Conservation (phyloP, 2,329 filamentous ascomycete genomes). For the Allantophomopsis cytisporea region DNA sequence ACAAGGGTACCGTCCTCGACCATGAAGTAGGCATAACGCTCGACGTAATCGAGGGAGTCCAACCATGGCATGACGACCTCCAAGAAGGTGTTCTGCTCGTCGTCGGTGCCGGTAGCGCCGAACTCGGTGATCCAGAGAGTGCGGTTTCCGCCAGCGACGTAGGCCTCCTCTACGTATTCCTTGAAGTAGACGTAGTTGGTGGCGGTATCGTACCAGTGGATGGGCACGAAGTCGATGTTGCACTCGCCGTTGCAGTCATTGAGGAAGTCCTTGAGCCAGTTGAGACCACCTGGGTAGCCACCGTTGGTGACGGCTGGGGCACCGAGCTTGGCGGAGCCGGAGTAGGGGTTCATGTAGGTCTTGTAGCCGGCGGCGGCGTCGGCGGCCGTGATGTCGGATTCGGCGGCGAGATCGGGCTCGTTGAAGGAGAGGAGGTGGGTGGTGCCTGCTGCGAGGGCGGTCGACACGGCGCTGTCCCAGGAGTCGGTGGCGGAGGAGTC, state of each 20-base stretch:
- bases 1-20: slow-evolving; percentile 18
- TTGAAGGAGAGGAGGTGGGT: slow-evolving; percentile 52
- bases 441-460: slow-evolving; percentile 29
- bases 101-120: slow-evolving; percentile 16
- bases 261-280: slow-evolving; percentile 27
- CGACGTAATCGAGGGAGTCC: slow-evolving; percentile 22
- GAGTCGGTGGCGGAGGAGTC: slow-evolving; percentile 24
- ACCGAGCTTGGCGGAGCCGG: slow-evolving; percentile 23
- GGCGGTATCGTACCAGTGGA: slow-evolving; percentile 27
- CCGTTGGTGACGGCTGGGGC: slow-evolving; percentile 24
- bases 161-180: slow-evolving; percentile 23
- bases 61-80: slow-evolving; percentile 26
- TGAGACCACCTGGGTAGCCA: slow-evolving; percentile 20
- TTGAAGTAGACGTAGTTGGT: slow-evolving; percentile 24
- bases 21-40: slow-evolving; percentile 23
- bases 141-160: slow-evolving; percentile 3
- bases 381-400: slow-evolving; percentile 30
- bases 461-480: slow-evolving; percentile 38
- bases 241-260: slow-evolving; percentile 21
- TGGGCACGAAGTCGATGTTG: slow-evolving; percentile 26
- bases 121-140: slow-evolving; percentile 29
- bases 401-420: slow-evolving; percentile 48
- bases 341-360: slow-evolving; percentile 26
- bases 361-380: slow-evolving; percentile 24
- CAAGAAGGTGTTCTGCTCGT: slow-evolving; percentile 22